These are phyloP conservation scores for Beta vulgaris DNA, from an alignment of 148 eudicot species.

Conservation along the genomic window DNA sequence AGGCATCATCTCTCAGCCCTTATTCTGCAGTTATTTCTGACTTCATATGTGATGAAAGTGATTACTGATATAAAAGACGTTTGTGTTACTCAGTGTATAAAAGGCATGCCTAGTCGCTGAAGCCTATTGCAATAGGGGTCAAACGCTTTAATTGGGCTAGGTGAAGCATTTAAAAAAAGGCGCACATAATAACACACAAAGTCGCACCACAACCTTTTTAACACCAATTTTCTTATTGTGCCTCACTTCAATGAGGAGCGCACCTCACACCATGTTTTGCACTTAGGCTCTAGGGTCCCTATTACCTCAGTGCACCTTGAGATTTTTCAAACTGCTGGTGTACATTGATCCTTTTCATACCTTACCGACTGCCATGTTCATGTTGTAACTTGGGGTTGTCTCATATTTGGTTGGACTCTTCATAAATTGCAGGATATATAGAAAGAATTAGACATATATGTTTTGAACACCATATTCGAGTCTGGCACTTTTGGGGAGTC, in stretches of 20 bases:
- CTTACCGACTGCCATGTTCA: background rate
- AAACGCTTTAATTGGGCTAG: background rate
- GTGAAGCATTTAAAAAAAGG: background rate
- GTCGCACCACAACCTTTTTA: background rate
- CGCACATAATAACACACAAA: background rate
- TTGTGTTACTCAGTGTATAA: background rate
- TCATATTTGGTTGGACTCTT: background rate
- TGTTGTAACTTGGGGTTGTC: background rate
- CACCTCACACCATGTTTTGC: too few relatives aligned
- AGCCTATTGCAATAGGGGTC: background rate
- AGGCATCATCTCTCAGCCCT: background rate
- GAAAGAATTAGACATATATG: background rate
- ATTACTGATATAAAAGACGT: too few relatives aligned
- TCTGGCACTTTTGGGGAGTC: background rate
- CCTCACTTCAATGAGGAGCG: background rate
- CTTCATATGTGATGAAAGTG: background rate
- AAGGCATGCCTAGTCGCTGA: background rate
- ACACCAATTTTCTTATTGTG: background rate
- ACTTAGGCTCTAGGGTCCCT: background rate
- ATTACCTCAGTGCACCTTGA: background rate
- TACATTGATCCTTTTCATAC: background rate
- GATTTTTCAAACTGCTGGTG: background rate
- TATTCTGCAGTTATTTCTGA: background rate
- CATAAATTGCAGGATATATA: background rate
- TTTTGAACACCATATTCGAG: background rate